A percentile compares a stretch with the other conserved stretches of the same genome.
These are phyloP conservation scores for Phytophthora brassicae DNA, from an alignment of 352 stramenopile species.

Conservation along the genomic window DNA sequence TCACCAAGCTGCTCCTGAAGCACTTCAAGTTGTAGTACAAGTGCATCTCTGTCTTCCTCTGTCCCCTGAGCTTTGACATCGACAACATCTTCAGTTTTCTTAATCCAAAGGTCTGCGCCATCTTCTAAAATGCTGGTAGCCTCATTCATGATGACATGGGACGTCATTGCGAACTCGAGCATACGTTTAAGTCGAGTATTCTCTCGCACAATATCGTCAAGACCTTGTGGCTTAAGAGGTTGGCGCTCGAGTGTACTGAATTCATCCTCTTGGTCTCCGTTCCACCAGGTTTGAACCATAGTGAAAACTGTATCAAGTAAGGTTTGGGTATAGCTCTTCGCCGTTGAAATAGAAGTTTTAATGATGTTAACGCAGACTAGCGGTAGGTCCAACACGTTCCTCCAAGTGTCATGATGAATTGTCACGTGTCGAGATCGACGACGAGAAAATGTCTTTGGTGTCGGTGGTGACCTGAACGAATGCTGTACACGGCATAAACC, in stretches of 20 bases:
- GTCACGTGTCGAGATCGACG: constrained; percentile 17
- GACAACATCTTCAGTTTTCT: constrained; percentile 19
- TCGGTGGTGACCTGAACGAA: constrained; percentile 8
- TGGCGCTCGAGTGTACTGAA: constrained; percentile 8
- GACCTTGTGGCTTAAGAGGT: not conserved
- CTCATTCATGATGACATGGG: constrained; percentile 31
- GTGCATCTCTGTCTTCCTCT: constrained; percentile 18
- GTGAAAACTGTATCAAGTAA: constrained; percentile 14
- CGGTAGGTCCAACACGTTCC: constrained; percentile 7
- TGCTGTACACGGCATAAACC: constrained; percentile 15
- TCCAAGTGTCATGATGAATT: constrained; percentile 10
- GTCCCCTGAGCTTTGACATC: constrained; percentile 21
- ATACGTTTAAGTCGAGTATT: constrained; percentile 31
- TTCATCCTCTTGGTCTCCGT: constrained; percentile 5
- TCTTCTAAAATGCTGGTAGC: constrained; percentile 26
- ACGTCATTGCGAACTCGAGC: constrained; percentile 27
- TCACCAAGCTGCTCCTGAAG: constrained; percentile 25
- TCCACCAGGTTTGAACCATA: constrained; percentile 25
- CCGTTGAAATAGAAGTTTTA: constrained; percentile 17
- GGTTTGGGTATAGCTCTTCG: constrained; percentile 4
- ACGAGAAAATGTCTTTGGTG: constrained; percentile 20
- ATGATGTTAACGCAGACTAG: constrained; percentile 21
- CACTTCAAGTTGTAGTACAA: constrained; percentile 21
- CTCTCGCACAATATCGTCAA: constrained; percentile 25
- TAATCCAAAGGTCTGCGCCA: constrained; percentile 19